A percentile compares a stretch with the other conserved stretches of the same genome.
phyloP scores from a whole-genome alignment of 129 eudicot genomes.

The Pseudognaphalium luteoalbum region DNA sequence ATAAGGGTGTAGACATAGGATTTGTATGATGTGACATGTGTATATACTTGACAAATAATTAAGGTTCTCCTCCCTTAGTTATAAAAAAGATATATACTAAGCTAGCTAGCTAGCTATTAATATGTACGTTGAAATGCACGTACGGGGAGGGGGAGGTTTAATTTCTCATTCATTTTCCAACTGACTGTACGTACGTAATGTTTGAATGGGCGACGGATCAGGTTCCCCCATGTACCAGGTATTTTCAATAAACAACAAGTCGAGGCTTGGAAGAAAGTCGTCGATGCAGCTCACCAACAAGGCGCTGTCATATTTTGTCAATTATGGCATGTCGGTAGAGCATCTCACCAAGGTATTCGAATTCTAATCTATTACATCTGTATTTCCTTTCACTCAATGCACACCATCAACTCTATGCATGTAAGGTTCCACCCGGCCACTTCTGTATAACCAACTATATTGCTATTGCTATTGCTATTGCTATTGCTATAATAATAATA shows the following conservation, averaged over 20 bases:
- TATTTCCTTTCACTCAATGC: neutral
- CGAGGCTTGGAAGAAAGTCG: slow-evolving; percentile 81
- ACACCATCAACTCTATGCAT: neutral
- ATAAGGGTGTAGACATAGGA: no score
- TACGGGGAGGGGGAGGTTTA: no score
- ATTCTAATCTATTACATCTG: neutral
- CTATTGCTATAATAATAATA: no score
- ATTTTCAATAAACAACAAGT: slow-evolving; percentile 72
- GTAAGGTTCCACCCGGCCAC: neutral
- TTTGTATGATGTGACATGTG: no score
- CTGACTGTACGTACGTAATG: neutral
- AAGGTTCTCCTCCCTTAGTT: no score
- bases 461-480: no score
- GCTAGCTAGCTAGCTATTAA: no score
- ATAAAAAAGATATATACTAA: no score
- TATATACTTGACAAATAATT: no score
- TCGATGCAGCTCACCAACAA: slow-evolving; percentile 76
- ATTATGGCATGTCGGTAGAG: slow-evolving; percentile 95
- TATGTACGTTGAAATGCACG: no score
- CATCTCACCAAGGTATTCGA: slow-evolving; percentile 75
- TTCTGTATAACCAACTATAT: no score
- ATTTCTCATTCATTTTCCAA: no score
- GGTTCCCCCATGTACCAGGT: slow-evolving; percentile 90
- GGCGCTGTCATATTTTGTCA: slow-evolving; percentile 87
- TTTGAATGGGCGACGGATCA: slow-evolving; percentile 22